Evolutionary conservation across 306 rosid species (phyloP).

Genomic region (Elaeagnus macrophylla): DNA sequence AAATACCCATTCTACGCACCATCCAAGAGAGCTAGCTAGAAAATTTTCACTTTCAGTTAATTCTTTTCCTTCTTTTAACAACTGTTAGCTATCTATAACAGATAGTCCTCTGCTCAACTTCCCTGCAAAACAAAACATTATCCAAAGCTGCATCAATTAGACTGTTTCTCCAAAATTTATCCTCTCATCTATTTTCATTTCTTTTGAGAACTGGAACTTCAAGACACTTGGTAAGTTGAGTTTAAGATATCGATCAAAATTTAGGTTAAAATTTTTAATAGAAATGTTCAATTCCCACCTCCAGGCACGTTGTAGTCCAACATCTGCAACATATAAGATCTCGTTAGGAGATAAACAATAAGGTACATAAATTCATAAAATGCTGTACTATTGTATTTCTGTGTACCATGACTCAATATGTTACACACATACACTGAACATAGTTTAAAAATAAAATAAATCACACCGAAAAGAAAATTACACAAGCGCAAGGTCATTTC

Average conservation of each 20-base stretch:
- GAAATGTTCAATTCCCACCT: constrained; percentile 38
- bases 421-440: no score
- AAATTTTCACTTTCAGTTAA: constrained; percentile 29
- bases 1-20: constrained; percentile 45
- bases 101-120: constrained; percentile 35
- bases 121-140: constrained; percentile 23
- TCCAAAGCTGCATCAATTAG: constrained; percentile 14
- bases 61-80: constrained; percentile 22
- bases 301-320: constrained; percentile 92
- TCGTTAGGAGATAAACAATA: no score
- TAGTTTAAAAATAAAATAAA: no score
- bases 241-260: constrained; percentile 9
- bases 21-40: constrained; percentile 35
- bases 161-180: constrained; percentile 3
- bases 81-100: constrained; percentile 31
- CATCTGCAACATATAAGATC: constrained; percentile 35
- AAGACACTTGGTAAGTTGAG: constrained; percentile 6
- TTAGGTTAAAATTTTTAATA: neutral
- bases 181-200: constrained; percentile 2
- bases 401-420: no score
- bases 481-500: no score
- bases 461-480: no score
- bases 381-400: no score
- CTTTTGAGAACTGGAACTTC: neutral
- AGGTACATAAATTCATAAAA: no score